Percentiles rank a stretch among this genome's conserved stretches.
Evolutionary conservation across 306 rosid genomes (phyloP).

Genomic region (Malus fusca): DNA sequence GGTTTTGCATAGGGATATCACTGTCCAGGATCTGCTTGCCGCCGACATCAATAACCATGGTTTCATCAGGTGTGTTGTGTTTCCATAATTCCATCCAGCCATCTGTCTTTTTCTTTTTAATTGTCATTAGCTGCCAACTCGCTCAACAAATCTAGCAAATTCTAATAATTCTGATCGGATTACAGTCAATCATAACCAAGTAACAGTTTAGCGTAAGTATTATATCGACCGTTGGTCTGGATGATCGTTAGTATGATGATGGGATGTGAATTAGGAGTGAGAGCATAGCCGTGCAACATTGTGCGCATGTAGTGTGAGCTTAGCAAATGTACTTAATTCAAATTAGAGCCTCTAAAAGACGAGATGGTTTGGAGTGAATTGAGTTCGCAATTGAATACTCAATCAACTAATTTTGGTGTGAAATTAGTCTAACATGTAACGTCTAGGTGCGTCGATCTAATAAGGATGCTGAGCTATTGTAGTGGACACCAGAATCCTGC

Average conservation of each 20-base stretch:
- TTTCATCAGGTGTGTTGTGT: slow-evolving; percentile 50
- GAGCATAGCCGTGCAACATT: too few relatives aligned
- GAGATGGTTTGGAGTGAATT: background rate
- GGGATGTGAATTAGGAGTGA: too few relatives aligned
- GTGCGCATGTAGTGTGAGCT: too few relatives aligned
- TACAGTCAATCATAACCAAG: background rate
- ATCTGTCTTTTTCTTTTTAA: background rate
- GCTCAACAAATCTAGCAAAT: background rate
- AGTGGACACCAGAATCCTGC: background rate
- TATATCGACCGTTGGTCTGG: background rate
- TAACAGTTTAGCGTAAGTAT: background rate
- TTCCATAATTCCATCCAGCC: background rate
- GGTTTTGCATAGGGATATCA: slow-evolving; percentile 67
- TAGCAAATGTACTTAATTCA: too few relatives aligned
- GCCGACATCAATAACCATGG: slow-evolving; percentile 69
- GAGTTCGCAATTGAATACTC: background rate
- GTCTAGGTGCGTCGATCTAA: background rate
- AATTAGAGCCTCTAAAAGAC: background rate
- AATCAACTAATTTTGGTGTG: background rate
- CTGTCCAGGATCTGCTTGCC: slow-evolving; percentile 70
- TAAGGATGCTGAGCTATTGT: background rate
- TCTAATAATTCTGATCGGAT: background rate
- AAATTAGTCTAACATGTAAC: background rate
- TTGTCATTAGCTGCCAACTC: background rate
- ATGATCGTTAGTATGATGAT: too few relatives aligned